Evolutionary conservation across 31 red algal genomes (phyloP).

Genomic region (Asparagopsis taxiformis): DNA sequence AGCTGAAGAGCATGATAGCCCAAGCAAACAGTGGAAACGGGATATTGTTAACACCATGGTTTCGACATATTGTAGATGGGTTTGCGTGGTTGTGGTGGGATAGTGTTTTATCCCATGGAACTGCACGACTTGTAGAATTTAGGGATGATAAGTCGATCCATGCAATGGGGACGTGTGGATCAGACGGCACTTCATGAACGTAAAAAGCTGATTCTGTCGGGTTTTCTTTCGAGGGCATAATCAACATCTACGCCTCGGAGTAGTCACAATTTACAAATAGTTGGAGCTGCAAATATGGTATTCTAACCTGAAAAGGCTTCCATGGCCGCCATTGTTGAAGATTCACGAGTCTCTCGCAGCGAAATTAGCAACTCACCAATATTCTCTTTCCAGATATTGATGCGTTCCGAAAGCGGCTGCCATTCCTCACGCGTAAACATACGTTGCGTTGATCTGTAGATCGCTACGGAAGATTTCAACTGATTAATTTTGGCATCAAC

Average conservation of each 20-base stretch:
- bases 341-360: slow-evolving; percentile 58
- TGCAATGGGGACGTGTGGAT: slow-evolving; percentile 4
- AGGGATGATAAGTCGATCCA: slow-evolving; percentile 18
- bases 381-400: slow-evolving; percentile 93
- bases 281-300: neutral
- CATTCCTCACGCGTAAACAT: slow-evolving; percentile 92
- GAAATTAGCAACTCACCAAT: slow-evolving; percentile 72
- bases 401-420: slow-evolving; percentile 83
- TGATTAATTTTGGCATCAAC: slow-evolving; percentile 96
- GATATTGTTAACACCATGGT: slow-evolving; percentile 57
- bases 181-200: neutral
- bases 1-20: slow-evolving; percentile 46
- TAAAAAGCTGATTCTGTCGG: too few species aligned
- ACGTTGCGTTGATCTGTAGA: slow-evolving; percentile 86
- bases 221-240: too few species aligned
- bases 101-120: slow-evolving; percentile 3
- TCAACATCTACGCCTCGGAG: too few species aligned
- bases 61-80: slow-evolving; percentile 40
- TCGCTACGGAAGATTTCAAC: slow-evolving; percentile 73
- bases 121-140: neutral
- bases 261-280: neutral
- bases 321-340: slow-evolving; percentile 36
- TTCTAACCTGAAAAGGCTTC: slow-evolving; percentile 53
- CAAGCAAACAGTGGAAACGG: slow-evolving; percentile 12
- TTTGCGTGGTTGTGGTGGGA: slow-evolving; percentile 75